Evolutionary conservation across 2,329 filamentous ascomycete genomes (phyloP), one percentile per base, ranked within the genome.

Genomic region (Colletotrichum higginsianum): DNA sequence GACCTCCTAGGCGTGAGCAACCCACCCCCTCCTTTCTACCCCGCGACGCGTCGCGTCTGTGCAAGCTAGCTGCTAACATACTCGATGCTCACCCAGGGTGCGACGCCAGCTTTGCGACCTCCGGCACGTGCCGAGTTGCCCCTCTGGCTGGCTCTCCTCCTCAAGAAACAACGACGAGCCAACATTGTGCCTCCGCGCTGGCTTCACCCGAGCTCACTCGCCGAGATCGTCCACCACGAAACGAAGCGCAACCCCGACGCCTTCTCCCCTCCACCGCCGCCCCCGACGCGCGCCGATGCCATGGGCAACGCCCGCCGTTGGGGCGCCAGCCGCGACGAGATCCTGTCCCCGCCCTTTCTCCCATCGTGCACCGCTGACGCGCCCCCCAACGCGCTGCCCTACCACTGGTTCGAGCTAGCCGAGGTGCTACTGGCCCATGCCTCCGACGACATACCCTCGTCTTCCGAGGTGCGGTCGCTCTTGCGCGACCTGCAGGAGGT

Each of bases 331-430:
- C 58, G 61, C 40, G 76, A 76, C 12, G 74, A 74, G 55, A 75
- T 78, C 4, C 79, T 91, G 0, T 90, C 91, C 0, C 90, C 95
- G 4, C 96, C 96, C 0, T 98, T 98, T 79, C 83, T 97, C 1
- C 89, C 90, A 1, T 91, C 92, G 18, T 94, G 93, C 74, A 95
- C 92, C 0, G 90, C 92, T 23, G 85, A 89, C 57, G 89, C 92
- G 1, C 90, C 92, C 11, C 84, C 90, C 0, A 90, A 91, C 50
- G 90, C 91, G 16, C 85, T 99, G 42, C 96, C 96, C 0, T 98
- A 97, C 80, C 96, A 98, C 84, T 99, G 96, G 95, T 88, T 97
- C 52, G 96, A 98, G 82, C 84, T 98, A 11, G 92, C 93, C 21
- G 95, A 98, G 82, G 91, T 97, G 79, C 85, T 99, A 56, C 88